Evolutionary conservation across 371 early-diverging fungal genomes (phyloP), one percentile per base, ranked within the genome.

Genomic region (Mucor irregularis): DNA sequence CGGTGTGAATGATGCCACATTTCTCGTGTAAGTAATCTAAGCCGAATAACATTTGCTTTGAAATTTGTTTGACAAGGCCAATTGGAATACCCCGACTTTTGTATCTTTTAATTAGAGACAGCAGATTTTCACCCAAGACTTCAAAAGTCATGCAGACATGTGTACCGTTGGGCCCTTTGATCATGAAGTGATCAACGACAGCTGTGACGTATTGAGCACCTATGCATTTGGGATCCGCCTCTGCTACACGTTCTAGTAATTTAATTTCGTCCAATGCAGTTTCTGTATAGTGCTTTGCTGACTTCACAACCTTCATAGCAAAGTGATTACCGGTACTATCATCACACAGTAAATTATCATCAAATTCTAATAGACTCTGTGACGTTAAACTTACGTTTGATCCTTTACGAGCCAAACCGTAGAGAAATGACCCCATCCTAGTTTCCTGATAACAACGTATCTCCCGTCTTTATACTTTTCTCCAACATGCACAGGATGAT

Each of bases 351-450:
- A 35, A 40, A 31, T 29, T 38, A 38, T n/a, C n/a, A n/a, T n/a
- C n/a, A n/a, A n/a, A n/a, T n/a, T n/a, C n/a, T n/a, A n/a, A n/a
- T n/a, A n/a, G n/a, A n/a, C n/a, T n/a, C n/a, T n/a, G n/a, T n/a
- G n/a, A n/a, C n/a, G n/a, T n/a, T n/a, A n/a, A n/a, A 53, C 83
- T 62, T 81, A 86, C 86, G 65, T 76, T 53, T 75, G 74, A 69
- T 97, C 96, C 52, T 81, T 78, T 14, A 91, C 88, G 53, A 98
- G 84, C 98, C 98, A 97, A n/a, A 98, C 99, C 0, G 98, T 97
- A 1, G 95, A 95, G 63, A 98, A 98, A 62, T 98, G 99, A 11
- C 99, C 99, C 98, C 98, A 98, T n/a, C 99, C 99, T 24, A 98
- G 82, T 69, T 98, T 98, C 35, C 96, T 85, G 29, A 97, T 68